Conservation (phyloP, 495 filamentous ascomycete species). For the Penicillium samsonianum region DNA sequence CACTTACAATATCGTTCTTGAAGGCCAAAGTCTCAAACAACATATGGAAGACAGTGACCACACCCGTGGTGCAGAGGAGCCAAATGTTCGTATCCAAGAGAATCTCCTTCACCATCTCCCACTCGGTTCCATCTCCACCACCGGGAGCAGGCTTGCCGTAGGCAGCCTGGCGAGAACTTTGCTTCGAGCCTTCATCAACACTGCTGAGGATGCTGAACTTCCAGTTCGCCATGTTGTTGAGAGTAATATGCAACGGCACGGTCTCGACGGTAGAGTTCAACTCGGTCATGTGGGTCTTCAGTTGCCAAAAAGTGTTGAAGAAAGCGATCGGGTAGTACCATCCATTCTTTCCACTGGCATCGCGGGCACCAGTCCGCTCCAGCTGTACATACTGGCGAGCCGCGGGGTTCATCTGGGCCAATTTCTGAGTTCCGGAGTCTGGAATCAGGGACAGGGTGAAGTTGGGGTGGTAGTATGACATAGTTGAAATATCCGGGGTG, state of each 20-base stretch:
- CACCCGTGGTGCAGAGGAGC: conserved; percentile 77
- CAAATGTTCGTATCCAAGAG: conserved; percentile 92
- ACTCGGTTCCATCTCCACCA: conserved; percentile 75
- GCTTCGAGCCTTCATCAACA: conserved; percentile 84
- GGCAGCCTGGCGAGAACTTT: conserved; percentile 70
- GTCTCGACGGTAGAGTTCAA: conserved; percentile 87
- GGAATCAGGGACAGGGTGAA: conserved; percentile 86
- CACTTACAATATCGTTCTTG: conserved; percentile 83
- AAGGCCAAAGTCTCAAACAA: conserved; percentile 95
- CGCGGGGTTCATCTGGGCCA: conserved; percentile 68
- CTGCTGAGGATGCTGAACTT: conserved; percentile 84
- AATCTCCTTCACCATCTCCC: conserved; percentile 94
- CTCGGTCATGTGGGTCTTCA: conserved; percentile 85
- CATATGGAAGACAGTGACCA: conserved; percentile 89
- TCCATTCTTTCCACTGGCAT: conserved; percentile 79
- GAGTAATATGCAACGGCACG: conserved; percentile 79
- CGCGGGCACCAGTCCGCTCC: conserved; percentile 71
- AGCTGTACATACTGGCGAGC: conserved; percentile 74
- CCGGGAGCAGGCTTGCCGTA: conserved; percentile 63
- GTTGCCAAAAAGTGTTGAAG: conserved; percentile 96
- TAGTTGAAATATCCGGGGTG: conserved; percentile 62
- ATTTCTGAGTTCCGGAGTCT: conserved; percentile 68
- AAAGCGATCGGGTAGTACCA: conserved; percentile 97
- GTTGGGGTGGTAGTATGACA: conserved; percentile 94
- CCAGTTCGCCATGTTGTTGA: conserved; percentile 84